Evolutionary conservation across 2,329 filamentous ascomycete genomes (phyloP), one percentile per base, ranked within the genome.

Genomic region (Exophiala oligosperma): DNA sequence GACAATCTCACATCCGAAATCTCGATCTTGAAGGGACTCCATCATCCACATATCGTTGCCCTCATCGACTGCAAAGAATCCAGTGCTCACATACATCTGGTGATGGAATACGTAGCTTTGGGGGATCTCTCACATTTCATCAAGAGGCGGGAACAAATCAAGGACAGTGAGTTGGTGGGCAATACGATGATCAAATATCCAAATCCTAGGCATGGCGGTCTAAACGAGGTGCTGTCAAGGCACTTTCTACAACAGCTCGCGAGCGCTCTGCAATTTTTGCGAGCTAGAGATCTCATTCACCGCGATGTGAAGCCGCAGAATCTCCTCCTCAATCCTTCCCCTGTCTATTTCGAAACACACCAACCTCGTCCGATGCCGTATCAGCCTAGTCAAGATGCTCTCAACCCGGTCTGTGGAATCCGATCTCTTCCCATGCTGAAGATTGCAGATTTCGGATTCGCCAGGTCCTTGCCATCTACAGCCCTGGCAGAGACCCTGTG

Each of bases 241-340:
- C 94, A 99, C 76, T 99, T 97, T 70, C 80, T 96, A 57, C 96
- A 97, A 74, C 94, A 99, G 74, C 87, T 99, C 52, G 84, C 90
- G 32, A 97, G 93, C 73, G 93, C 94, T 4, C 81, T 99, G 61
- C 85, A 93, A 72, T 99, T 97, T 69, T 80, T 99, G 53, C 85
- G 92, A 55, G 83, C 86, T 60, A 85, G 87, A 66, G 92, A 96
- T 71, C 89, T 96, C 67, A 92, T 99, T 51, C 94, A 99, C 77
- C 90, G 94, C 66, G 94, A 99, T 72, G 89, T 99, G 68, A 99
- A 99, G 73, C 94, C 94, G 4, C 94, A 99, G 72, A 99, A 99
- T 68, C 83, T 99, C 4, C 81, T 99, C 1, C 82, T 99, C 17
- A 88, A 96, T 47, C 94, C 94, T 2, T 90, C 92, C 1, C 84